Evolutionary conservation across 2,329 filamentous ascomycete species (phyloP), one percentile per base, ranked within the genome.

Genomic region (Nothophoma quercina): DNA sequence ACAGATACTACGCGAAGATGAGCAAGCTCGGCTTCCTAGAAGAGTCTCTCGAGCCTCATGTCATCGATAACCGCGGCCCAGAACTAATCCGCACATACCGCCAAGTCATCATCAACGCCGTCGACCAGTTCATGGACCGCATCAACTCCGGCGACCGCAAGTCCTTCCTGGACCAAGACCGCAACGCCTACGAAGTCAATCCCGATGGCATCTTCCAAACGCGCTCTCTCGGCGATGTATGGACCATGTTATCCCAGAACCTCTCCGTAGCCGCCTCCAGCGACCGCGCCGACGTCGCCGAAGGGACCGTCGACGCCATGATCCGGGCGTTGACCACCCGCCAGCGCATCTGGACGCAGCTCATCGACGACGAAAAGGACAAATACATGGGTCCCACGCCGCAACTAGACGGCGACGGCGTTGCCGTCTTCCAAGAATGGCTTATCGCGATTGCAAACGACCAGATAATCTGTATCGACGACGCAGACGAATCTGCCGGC

Each of bases 1-100:
- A 96, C 58, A 95, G 93, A 71, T 99, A 99, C 78, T 96, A 98
- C 77, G 85, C 88, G 67, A 97, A 96, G 77, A 97, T 99, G 92
- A 82, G 82, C 67, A 96, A 96, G 75, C 84, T 99, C 15, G 92
- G 93, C 21, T 88, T 93, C 76, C 79, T 83, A 23, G 84, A 88
- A 68, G 83, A 89, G 44, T 87, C 93, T n/a, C 81, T 99, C 23
- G 79, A 83, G 42, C 92, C 93, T 0, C 92, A 96, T 65, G 85
- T 98, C 51, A 86, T 99, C 55, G 95, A 98, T 76, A 90, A 92
- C 68, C 86, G 93, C 55, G 93, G 96, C 75, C 83, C 86, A 30
- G 95, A 99, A 72, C 83, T 99, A 13, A 90, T 99, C 46, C 88
- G 91, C 44, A 93, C 96, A 71, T 99, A 97, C 82, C 87, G 93